Evolutionary conservation across 352 stramenopile species (phyloP).

Genomic region (Pythium insidiosum): DNA sequence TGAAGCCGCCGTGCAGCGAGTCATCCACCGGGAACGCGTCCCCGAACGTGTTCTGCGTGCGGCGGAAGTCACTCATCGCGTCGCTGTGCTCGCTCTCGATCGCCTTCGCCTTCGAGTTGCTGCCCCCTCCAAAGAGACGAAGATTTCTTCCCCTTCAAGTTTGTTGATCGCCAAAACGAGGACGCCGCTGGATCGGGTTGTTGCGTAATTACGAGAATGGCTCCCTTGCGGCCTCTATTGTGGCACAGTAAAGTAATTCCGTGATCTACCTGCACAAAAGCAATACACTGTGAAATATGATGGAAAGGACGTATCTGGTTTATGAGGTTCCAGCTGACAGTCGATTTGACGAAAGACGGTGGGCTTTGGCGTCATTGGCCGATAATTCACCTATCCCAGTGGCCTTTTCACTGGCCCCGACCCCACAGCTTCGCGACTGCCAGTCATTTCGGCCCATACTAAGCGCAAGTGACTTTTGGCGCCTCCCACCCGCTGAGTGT

Average conservation of each 20-base stretch:
- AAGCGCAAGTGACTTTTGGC: slow-evolving; percentile 37
- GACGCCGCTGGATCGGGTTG: too few species aligned
- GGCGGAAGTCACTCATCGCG: slow-evolving; percentile 74
- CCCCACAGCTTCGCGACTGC: slow-evolving; percentile 45
- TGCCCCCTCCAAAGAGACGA: slow-evolving; percentile 4
- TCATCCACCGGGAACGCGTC: slow-evolving; percentile 55
- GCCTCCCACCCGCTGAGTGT: too few species aligned
- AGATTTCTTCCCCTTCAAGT: slow-evolving; percentile 24
- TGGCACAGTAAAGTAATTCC: too few species aligned
- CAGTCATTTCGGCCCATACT: slow-evolving; percentile 79
- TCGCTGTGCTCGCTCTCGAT: too few species aligned
- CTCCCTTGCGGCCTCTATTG: too few species aligned
- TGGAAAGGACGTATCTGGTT: too few species aligned
- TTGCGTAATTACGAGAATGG: too few species aligned
- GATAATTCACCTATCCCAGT: slow-evolving; percentile 10
- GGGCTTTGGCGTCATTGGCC: slow-evolving; percentile 19
- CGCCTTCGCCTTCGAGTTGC: not conserved
- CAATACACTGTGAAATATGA: too few species aligned
- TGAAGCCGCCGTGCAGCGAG: slow-evolving; percentile 75
- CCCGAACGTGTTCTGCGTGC: slow-evolving; percentile 73
- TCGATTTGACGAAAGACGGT: slow-evolving; percentile 12
- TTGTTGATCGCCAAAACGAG: slow-evolving; percentile 8
- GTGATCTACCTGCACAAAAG: too few species aligned
- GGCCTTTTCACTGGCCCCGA: slow-evolving; percentile 26
- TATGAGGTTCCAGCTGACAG: too few species aligned